Evolutionary conservation across 2,329 filamentous ascomycete genomes (phyloP).

Genomic region (Ophiostoma quercus): DNA sequence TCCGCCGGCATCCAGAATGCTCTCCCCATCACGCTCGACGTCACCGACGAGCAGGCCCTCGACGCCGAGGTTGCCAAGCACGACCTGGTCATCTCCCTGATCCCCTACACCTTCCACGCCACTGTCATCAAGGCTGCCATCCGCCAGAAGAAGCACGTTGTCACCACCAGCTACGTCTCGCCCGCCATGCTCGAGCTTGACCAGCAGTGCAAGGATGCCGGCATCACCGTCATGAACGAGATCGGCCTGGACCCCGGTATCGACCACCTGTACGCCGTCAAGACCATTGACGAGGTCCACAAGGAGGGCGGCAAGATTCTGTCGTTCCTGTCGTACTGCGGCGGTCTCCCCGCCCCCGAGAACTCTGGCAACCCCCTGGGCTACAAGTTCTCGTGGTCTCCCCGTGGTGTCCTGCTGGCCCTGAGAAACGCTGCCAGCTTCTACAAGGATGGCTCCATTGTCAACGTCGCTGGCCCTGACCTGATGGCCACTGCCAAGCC

Average conservation of each 20-base stretch:
- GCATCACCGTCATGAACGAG: conserved; percentile 97
- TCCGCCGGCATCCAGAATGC: conserved; percentile 66
- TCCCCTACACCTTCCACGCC: conserved; percentile 87
- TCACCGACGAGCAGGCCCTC: conserved; percentile 67
- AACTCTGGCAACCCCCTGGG: conserved; percentile 82
- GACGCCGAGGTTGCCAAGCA: conserved; percentile 75
- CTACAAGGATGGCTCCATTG: conserved; percentile 72
- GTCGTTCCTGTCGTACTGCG: conserved; percentile 79
- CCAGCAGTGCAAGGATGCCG: conserved; percentile 74
- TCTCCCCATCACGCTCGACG: conserved; percentile 75
- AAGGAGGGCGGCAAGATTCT: conserved; percentile 76
- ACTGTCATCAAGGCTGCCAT: conserved; percentile 91
- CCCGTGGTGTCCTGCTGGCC: conserved; percentile 80
- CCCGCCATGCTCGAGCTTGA: conserved; percentile 90
- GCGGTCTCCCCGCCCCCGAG: conserved; percentile 68
- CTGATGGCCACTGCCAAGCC: conserved; percentile 86
- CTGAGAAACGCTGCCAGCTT: conserved; percentile 79
- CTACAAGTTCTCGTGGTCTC: conserved; percentile 83
- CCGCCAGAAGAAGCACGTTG: conserved; percentile 88
- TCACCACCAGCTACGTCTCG: conserved; percentile 90
- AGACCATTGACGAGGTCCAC: conserved; percentile 87
- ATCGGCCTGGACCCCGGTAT: conserved; percentile 74
- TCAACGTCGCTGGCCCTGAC: conserved; percentile 59
- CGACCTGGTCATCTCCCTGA: conserved; percentile 74
- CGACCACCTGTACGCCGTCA: conserved; percentile 74